Percentiles rank a stretch among this genome's conserved stretches.
These are phyloP conservation scores for Lachancea sp. DNA, from an alignment of 805 yeast genomes.

Conservation along the genomic window DNA sequence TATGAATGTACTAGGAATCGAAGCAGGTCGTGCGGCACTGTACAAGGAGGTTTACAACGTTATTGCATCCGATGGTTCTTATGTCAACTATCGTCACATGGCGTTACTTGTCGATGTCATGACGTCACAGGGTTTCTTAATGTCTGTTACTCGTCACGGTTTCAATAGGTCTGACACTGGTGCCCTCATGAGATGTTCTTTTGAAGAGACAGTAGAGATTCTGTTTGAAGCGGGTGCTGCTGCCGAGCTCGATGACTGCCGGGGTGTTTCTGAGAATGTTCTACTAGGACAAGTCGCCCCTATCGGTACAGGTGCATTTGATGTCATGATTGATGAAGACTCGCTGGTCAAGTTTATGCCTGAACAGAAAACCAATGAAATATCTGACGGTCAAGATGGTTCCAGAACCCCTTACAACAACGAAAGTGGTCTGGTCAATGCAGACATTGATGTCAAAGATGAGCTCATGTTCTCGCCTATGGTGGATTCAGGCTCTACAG, in stretches of 20 bases:
- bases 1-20: constrained; percentile 92
- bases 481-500: constrained; percentile 75
- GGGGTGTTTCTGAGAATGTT: constrained; percentile 97
- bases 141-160: constrained; percentile 99
- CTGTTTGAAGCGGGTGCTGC: constrained; percentile 96
- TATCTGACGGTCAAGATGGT: constrained; percentile 54
- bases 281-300: constrained; percentile 98
- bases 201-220: constrained; percentile 98
- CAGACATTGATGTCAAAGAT: constrained; percentile 55
- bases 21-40: constrained; percentile 92
- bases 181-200: constrained; percentile 98
- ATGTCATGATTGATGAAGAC: constrained; percentile 88
- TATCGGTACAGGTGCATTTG: constrained; percentile 96
- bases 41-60: constrained; percentile 94
- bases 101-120: constrained; percentile 95
- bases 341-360: constrained; percentile 54
- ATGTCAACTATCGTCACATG: constrained; percentile 97
- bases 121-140: constrained; percentile 97
- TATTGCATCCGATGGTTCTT: constrained; percentile 99
- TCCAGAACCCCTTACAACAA: constrained; percentile 88
- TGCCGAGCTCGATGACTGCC: constrained; percentile 96
- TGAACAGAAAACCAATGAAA: constrained; percentile 35
- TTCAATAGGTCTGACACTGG: constrained; percentile 98
- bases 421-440: constrained; percentile 53
- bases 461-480: constrained; percentile 90